phyloP scores from a whole-genome alignment of 176 grass and related monocot species.

The Hordeum marinum region DNA sequence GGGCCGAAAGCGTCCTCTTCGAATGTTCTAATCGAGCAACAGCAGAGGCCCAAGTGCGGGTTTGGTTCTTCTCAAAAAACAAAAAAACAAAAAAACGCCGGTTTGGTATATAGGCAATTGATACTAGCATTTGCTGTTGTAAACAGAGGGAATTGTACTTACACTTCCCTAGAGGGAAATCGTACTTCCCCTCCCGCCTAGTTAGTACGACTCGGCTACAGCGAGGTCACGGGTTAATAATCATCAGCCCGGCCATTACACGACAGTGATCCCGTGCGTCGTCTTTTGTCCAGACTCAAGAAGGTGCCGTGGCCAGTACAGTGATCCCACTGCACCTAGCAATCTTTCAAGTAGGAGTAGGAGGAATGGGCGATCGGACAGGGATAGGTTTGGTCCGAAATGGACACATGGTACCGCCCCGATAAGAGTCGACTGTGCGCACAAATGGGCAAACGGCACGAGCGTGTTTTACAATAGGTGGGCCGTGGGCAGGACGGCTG shows the following conservation, averaged over 20 bases:
- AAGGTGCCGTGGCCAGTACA: background rate
- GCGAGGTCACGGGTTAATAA: background rate
- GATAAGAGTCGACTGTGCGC: no score
- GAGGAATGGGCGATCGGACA: background rate
- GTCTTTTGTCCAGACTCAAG: background rate
- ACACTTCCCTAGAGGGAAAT: no score
- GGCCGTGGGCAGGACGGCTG: background rate
- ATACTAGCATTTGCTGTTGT: background rate
- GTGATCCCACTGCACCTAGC: background rate
- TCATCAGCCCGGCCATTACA: background rate
- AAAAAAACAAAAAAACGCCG: no score
- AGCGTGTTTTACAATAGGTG: background rate
- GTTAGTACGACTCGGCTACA: background rate
- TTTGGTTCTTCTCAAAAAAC: background rate
- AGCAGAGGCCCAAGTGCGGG: no score
- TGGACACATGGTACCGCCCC: background rate
- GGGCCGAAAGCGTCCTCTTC: no score
- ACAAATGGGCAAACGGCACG: background rate
- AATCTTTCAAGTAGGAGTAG: background rate
- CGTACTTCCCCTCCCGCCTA: no score
- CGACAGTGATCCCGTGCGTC: background rate
- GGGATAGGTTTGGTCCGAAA: background rate
- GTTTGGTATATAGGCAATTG: background rate
- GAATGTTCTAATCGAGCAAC: background rate
- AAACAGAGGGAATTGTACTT: background rate